Base-by-base conservation (phyloP, 345 rosid species). In the Ceriops tagal region DNA sequence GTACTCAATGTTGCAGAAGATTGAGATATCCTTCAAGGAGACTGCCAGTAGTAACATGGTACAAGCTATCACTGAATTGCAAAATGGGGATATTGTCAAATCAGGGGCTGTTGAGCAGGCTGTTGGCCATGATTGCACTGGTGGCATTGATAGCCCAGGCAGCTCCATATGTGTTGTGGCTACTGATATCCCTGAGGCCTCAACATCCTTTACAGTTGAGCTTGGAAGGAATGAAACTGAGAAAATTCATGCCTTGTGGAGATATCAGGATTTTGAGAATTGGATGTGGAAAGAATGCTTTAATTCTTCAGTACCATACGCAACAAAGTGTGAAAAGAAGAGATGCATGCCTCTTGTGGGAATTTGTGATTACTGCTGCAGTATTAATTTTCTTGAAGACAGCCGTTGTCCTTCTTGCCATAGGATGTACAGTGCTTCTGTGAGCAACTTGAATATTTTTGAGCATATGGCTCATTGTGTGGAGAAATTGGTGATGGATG, bases 231-330 rank as follows among this genome's bases (percentile, higher is more conserved):
- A 77, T 66, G 73, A 69, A 65, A 49, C 5, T 55, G 88, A 85
- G 82, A 75, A 64, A 79, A 75, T 57, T 52, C 70, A 73, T 26
- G 77, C 86, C 67, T 67, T 86, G 79, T 79, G 71, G 82, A 88
- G 96, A 75, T 88, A 85, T 69, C 80, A 79, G 69, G 96, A 84
- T 66, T 88, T 87, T 56, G 95, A 90, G 83, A 88, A 78, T 69
- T 92, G 96, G 96, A 84, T 90, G 82, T 84, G 92, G 86, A 87
- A 79, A 37, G 89, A 85, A 61, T 80, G 89, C 76, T 57, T 65
- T 65, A 71, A 68, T 79, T 77, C 88, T 6, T 70, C 60, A 1
- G 56, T 66, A 26, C 77, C 86, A 66, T 79, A 69, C 24, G 87
- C 96, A 65, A 62, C 30, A 51, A 84, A 88, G 81, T 83, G 75